Percentiles rank a stretch among this genome's conserved stretches.
Evolutionary conservation across 2,329 filamentous ascomycete species (phyloP).

Genomic region (Orbilia oligospora): DNA sequence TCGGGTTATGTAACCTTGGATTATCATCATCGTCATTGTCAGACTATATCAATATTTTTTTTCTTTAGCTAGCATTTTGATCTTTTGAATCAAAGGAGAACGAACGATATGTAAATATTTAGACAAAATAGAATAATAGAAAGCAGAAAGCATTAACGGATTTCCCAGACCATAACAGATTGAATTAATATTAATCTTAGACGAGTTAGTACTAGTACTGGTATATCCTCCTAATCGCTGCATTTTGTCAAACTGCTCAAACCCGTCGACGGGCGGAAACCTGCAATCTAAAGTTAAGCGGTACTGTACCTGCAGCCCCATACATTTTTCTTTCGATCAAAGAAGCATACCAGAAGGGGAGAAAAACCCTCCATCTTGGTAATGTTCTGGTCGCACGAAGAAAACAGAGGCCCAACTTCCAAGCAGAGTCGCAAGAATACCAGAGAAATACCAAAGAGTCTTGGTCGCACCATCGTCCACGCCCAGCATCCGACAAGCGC

Average conservation of each 20-base stretch:
- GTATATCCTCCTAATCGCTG: background rate
- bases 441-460: background rate
- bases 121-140: too few species aligned
- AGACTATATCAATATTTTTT: too few species aligned
- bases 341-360: too few species aligned
- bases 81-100: background rate
- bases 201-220: background rate
- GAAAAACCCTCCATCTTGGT: slow-evolving; percentile 13
- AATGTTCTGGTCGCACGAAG: background rate
- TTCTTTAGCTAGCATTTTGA: background rate
- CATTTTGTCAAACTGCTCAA: slow-evolving; percentile 12
- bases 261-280: slow-evolving; percentile 18
- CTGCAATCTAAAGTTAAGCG: background rate
- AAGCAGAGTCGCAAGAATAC: background rate
- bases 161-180: too few species aligned
- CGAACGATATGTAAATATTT: background rate
- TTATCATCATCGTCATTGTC: background rate
- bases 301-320: slow-evolving; percentile 16
- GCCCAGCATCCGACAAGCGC: slow-evolving; percentile 21
- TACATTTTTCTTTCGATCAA: background rate
- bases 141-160: too few species aligned
- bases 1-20: slow-evolving; percentile 4
- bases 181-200: background rate
- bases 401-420: background rate
- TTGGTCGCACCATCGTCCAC: background rate